Base-by-base conservation (phyloP, 768 basidiomycete species). In the Saitozyma podzolica region DNA sequence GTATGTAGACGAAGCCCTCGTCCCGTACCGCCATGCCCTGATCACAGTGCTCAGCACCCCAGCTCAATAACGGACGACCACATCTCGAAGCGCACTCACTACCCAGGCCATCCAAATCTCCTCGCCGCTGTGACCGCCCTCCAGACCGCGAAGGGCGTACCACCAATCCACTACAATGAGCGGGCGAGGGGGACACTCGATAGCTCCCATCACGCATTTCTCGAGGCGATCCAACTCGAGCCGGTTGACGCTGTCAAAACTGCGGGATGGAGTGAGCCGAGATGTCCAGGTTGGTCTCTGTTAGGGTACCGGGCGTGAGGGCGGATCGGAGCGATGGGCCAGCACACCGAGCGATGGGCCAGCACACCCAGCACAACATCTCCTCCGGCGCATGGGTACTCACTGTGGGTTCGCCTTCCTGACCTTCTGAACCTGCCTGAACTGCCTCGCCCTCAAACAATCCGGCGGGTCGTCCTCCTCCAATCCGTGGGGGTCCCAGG, bases 151-250 rank as follows among this genome's bases (percentile, higher is more conserved):
- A 13, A 69, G 62, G 3, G 67, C 66, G 45, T 73, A 73, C 68
- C 69, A 70, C 59, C 65, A 73, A 14, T 66, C 69, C 16, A 50
- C 58, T 7, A 73, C n/a, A 20, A 73, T 63, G 11, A 73, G 48
- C 13, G 72, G 72, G 41, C 56, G 58, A 13, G 56, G 51, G 17
- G 65, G 69, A 49, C 72, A 73, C 10, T n/a, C 16, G 37, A 17
- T 68, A 11, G 13, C 11, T 17, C 45, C 45, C 45, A 47, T 11
- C 11, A 47, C 45, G 45, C 45, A 47, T 17, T 47, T 47, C 45
- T 47, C 45, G 13, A 17, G 13, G 11, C 45, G 45, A 17, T 47
- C 45, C 45, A 47, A 6, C 45, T 17, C 45, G n/a, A 11, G 45
- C 45, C 45, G n/a, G 11, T 13, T 17, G 13, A 13, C 45, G 45